Conservation (phyloP, 768 basidiomycete species). For the Suillus weaverae region DNA sequence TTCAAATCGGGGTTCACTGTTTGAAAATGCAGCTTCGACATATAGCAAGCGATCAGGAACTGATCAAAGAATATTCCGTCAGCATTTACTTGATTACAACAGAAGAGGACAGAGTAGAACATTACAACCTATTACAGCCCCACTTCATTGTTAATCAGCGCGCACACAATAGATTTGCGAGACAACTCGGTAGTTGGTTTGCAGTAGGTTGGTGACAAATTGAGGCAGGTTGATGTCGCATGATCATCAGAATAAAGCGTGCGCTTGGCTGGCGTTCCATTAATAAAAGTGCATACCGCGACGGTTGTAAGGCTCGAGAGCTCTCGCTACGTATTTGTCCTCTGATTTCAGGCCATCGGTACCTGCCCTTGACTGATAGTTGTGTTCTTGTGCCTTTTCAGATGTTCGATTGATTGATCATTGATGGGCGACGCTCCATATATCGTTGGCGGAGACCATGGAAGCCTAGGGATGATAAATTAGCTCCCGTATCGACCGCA, state of each 20-base stretch:
- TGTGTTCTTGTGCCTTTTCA: background rate
- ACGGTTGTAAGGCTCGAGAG: background rate
- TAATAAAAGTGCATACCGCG: background rate
- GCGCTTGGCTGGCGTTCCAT: background rate
- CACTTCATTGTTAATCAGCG: background rate
- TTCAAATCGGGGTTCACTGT: background rate
- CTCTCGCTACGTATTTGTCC: background rate
- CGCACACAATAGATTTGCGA: background rate
- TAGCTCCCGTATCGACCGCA: background rate
- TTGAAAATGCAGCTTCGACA: background rate
- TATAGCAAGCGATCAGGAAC: constrained; percentile 1
- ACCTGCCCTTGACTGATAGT: background rate
- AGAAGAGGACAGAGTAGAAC: background rate
- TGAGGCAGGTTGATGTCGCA: background rate
- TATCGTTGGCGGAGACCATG: background rate
- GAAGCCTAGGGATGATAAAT: background rate
- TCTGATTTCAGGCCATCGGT: background rate
- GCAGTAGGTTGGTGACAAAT: background rate
- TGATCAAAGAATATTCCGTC: background rate
- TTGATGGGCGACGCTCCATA: background rate
- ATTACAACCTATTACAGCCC: background rate
- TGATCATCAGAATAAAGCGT: background rate
- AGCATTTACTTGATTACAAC: background rate
- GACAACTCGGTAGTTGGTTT: background rate
- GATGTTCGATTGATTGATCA: constrained; percentile 4